Evolutionary conservation across 2,329 filamentous ascomycete genomes (phyloP).

Genomic region (Pestalotiopsis sp.): DNA sequence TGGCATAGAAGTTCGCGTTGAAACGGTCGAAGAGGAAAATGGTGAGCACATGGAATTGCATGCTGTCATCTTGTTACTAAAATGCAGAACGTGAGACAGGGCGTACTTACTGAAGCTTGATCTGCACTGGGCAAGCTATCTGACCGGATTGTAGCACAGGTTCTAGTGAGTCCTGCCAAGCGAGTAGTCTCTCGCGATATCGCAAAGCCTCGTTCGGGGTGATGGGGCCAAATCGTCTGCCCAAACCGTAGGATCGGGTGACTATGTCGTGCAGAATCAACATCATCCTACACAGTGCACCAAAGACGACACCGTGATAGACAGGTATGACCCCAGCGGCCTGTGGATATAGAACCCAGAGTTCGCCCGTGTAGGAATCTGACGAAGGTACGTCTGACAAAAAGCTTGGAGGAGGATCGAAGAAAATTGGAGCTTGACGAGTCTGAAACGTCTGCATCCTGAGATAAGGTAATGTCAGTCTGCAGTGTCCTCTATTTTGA

Average conservation of each 20-base stretch:
- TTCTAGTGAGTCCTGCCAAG: constrained; percentile 23
- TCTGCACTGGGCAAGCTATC: constrained; percentile 29
- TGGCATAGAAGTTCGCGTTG: constrained; percentile 3
- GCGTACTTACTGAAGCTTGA: constrained; percentile 28
- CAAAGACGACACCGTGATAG: constrained; percentile 25
- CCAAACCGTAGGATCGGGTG: neutral
- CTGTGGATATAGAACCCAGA: constrained; percentile 30
- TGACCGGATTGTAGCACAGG: constrained; percentile 25
- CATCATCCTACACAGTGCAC: constrained; percentile 28
- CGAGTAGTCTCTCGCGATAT: neutral
- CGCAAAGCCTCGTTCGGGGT: neutral
- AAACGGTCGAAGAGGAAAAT: constrained; percentile 1
- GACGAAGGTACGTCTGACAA: constrained; percentile 25
- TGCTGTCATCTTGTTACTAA: neutral
- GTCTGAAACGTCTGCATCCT: constrained; percentile 21
- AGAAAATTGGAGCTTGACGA: constrained; percentile 23
- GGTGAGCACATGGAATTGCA: neutral
- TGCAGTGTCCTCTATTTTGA: neutral
- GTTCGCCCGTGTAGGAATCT: constrained; percentile 31
- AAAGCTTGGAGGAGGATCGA: constrained; percentile 20
- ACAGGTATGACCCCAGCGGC: constrained; percentile 20
- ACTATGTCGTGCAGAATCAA: constrained; percentile 27
- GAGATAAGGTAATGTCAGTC: neutral
- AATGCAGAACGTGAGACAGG: neutral
- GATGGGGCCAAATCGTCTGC: neutral